Percentiles rank a stretch among this genome's conserved stretches.
These are phyloP conservation scores for Salix arbutifolia DNA, from an alignment of 345 rosid species.

Conservation along the genomic window DNA sequence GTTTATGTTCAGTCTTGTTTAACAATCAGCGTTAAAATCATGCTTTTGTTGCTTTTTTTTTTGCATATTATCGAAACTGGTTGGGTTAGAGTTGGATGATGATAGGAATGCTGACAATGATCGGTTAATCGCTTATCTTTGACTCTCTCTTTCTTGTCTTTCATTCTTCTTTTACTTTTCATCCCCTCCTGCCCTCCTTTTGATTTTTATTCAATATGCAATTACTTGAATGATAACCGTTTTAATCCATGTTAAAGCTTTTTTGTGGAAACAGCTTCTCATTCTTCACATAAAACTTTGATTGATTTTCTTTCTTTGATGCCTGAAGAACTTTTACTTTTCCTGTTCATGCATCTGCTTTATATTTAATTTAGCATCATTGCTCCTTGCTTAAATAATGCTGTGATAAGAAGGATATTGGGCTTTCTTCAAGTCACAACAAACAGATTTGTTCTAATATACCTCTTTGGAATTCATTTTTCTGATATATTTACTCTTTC, in stretches of 20 bases:
- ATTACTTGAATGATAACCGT: no score
- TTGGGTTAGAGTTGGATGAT: neutral
- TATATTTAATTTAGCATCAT: neutral
- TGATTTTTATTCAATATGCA: no score
- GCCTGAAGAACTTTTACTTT: neutral
- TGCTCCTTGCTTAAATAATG: neutral
- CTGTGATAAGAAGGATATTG: neutral
- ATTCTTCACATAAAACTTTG: neutral
- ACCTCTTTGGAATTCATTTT: neutral
- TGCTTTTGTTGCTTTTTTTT: neutral
- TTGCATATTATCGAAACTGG: neutral
- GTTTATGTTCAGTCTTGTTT: neutral
- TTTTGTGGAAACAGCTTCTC: neutral
- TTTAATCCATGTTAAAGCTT: neutral
- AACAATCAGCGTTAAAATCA: neutral
- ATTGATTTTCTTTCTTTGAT: neutral
- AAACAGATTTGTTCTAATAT: neutral
- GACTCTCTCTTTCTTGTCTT: neutral
- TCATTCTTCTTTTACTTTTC: neutral
- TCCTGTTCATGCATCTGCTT: neutral
- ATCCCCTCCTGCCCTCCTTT: neutral
- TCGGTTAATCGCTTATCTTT: neutral
- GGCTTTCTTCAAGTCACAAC: neutral
- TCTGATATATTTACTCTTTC: constrained; percentile 12
- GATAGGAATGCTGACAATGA: neutral